These are phyloP conservation scores for Hebeloma cylindrosporum DNA, from an alignment of 768 basidiomycete species.

Conservation along the genomic window DNA sequence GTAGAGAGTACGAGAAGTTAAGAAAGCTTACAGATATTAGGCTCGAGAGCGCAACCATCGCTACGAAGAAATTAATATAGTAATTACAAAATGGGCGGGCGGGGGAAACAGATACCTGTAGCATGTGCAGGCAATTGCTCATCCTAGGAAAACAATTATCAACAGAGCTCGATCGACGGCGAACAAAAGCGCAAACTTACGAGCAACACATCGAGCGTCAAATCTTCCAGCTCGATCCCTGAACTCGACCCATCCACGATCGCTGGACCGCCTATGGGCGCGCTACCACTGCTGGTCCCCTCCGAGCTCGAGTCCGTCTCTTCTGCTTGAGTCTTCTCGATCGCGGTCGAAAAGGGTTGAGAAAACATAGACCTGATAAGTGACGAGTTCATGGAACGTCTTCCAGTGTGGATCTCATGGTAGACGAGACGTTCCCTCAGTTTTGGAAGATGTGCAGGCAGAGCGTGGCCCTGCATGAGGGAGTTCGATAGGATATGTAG, in stretches of 20 bases:
- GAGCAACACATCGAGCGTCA: slow-evolving; percentile 39
- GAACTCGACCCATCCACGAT: slow-evolving; percentile 42
- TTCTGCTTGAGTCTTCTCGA: background rate
- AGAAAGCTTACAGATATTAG: slow-evolving; percentile 36
- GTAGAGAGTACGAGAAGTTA: background rate
- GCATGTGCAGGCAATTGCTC: slow-evolving; percentile 44
- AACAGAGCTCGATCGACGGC: background rate
- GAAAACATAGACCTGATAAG: background rate
- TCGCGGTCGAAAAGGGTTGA: background rate
- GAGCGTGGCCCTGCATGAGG: slow-evolving; percentile 33
- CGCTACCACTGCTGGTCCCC: background rate
- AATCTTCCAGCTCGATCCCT: slow-evolving; percentile 40
- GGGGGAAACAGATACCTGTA: slow-evolving; percentile 27
- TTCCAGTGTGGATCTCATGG: slow-evolving; percentile 35
- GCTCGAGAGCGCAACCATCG: slow-evolving; percentile 40
- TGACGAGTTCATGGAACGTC: background rate
- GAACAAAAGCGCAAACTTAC: slow-evolving; percentile 23
- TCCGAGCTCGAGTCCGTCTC: slow-evolving; percentile 11
- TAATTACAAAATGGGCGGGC: background rate
- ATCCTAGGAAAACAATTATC: slow-evolving; percentile 27
- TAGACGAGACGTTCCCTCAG: slow-evolving; percentile 45
- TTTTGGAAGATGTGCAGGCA: slow-evolving; percentile 39
- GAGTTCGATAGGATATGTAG: slow-evolving; percentile 39
- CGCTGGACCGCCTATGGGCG: slow-evolving; percentile 21
- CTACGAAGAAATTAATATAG: slow-evolving; percentile 15